Conservation (phyloP, 306 rosid genomes). For the Neltuma alba region DNA sequence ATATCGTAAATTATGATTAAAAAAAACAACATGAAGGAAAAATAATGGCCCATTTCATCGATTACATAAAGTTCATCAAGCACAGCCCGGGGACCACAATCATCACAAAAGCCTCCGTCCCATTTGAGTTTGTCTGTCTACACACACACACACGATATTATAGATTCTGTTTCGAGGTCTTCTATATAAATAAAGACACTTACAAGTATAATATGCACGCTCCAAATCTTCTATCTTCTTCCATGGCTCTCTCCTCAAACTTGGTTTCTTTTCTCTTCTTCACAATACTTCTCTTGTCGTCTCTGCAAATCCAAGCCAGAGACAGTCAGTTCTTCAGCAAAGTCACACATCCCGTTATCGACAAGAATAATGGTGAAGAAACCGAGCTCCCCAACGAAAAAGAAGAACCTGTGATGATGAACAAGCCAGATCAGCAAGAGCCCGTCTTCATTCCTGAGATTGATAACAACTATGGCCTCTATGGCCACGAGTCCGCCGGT, state of each 20-base stretch:
- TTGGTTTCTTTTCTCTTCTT: conserved; percentile 44
- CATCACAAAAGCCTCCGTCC: conserved; percentile 34
- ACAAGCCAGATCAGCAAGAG: conserved; percentile 48
- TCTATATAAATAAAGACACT: conserved; percentile 52
- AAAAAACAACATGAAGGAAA: neutral
- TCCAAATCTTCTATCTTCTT: neutral
- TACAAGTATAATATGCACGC: conserved; percentile 11
- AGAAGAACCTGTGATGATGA: conserved; percentile 24
- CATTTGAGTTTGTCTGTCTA: conserved; percentile 27
- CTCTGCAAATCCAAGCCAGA: conserved; percentile 63
- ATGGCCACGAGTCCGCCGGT: conserved; percentile 76
- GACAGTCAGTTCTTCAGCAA: conserved; percentile 90
- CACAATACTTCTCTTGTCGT: conserved; percentile 48
- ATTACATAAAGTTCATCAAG: neutral
- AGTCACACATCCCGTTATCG: conserved; percentile 48
- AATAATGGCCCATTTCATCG: conserved; percentile 19
- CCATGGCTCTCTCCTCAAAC: conserved; percentile 54
- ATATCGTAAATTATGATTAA: neutral
- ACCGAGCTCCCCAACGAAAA: conserved; percentile 46
- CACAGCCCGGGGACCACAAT: conserved; percentile 47
- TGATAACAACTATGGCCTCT: conserved; percentile 76
- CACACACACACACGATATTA: too few species aligned
- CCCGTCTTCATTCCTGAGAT: conserved; percentile 68
- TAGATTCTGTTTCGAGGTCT: neutral
- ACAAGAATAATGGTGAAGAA: conserved; percentile 44